Percentiles rank a stretch among this genome's conserved stretches.
Evolutionary conservation across 2,329 filamentous ascomycete genomes (phyloP).

Genomic region (Graphilbum ipis-grandicollis): DNA sequence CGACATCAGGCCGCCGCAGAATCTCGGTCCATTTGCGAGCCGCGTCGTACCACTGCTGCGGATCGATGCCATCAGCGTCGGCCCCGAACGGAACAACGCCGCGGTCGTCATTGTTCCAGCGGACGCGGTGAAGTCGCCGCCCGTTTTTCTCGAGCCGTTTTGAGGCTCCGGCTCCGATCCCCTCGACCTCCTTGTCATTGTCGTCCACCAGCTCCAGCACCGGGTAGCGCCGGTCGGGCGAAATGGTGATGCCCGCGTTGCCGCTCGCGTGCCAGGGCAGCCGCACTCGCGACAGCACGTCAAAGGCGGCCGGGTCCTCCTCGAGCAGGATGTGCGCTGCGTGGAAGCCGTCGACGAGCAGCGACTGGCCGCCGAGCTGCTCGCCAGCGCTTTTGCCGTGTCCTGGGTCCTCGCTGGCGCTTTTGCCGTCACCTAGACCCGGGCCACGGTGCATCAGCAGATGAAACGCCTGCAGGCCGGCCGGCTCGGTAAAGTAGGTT

Average conservation of each 20-base stretch:
- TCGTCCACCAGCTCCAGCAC: constrained; percentile 46
- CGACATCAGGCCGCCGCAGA: constrained; percentile 42
- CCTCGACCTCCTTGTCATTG: constrained; percentile 8
- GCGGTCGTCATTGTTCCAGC: constrained; percentile 91
- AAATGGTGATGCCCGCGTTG: constrained; percentile 66
- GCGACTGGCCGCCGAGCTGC: constrained; percentile 51
- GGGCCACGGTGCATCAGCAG: constrained; percentile 61
- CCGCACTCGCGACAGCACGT: constrained; percentile 33
- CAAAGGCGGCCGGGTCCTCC: constrained; percentile 38
- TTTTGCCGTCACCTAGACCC: not conserved
- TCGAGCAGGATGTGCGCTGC: constrained; percentile 43
- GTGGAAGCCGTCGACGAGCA: constrained; percentile 75
- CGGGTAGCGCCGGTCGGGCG: constrained; percentile 51
- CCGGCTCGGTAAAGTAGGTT: constrained; percentile 88
- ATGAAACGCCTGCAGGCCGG: constrained; percentile 84
- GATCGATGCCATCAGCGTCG: constrained; percentile 18
- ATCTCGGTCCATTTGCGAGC: constrained; percentile 59
- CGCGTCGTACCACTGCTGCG: constrained; percentile 59
- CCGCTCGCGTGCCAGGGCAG: constrained; percentile 78
- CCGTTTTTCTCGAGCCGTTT: too few species aligned
- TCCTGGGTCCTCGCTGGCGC: not conserved
- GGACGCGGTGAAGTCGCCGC: constrained; percentile 35
- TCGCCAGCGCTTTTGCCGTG: not conserved
- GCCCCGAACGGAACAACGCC: constrained; percentile 44
- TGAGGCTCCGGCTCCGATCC: not conserved